phyloP scores from a whole-genome alignment of 2,329 filamentous ascomycete species.

The Hypoxylon sp. region DNA sequence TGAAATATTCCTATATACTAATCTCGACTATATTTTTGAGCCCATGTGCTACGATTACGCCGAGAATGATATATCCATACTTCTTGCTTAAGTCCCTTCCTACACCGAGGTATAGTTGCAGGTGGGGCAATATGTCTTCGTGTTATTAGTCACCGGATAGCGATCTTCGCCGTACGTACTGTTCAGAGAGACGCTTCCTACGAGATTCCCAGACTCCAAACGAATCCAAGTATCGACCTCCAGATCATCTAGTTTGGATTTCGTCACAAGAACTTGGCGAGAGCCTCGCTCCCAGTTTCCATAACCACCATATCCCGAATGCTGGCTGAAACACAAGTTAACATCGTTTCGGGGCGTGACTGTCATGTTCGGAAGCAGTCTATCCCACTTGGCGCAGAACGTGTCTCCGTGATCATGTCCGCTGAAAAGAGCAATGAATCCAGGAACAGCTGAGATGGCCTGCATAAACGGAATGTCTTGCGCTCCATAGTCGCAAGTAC shows the following conservation, averaged over 20 bases:
- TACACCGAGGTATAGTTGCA: constrained; percentile 45
- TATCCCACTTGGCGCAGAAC: constrained; percentile 69
- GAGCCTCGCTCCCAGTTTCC: constrained; percentile 74
- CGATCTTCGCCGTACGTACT: constrained; percentile 70
- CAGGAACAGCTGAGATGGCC: constrained; percentile 68
- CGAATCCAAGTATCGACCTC: constrained; percentile 73
- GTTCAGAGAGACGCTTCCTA: constrained; percentile 70
- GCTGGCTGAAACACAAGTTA: constrained; percentile 72
- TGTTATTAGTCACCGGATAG: constrained; percentile 64
- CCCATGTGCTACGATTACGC: neutral
- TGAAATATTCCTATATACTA: neutral
- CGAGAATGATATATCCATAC: neutral
- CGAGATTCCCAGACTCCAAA: constrained; percentile 68
- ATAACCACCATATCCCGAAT: constrained; percentile 80
- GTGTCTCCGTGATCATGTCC: constrained; percentile 77
- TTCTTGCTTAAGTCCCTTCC: neutral
- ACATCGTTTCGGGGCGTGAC: constrained; percentile 58
- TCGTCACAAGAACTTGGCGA: constrained; percentile 67
- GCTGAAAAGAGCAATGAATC: constrained; percentile 71
- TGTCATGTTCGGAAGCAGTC: constrained; percentile 48
- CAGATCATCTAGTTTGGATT: constrained; percentile 57
- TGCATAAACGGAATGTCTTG: constrained; percentile 75
- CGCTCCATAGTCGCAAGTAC: constrained; percentile 60
- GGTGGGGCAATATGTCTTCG: constrained; percentile 53
- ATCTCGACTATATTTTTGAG: neutral